These are phyloP conservation scores for Blastomyces silverae DNA, from an alignment of 2,329 filamentous ascomycete species.

Conservation along the genomic window DNA sequence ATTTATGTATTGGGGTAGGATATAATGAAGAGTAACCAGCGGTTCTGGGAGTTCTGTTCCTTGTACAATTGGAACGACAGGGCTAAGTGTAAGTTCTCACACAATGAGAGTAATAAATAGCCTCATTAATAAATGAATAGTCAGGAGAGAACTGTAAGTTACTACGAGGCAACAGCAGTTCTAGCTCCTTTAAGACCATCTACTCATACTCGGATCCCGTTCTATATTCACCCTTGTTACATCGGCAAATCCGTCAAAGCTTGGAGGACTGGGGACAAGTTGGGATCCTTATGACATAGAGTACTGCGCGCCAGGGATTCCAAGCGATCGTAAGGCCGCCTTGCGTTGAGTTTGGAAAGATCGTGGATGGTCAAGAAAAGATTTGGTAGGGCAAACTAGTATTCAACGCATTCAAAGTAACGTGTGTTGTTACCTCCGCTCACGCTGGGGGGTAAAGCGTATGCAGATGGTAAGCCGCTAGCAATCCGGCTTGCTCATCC, in stretches of 20 bases:
- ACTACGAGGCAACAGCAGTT: not conserved
- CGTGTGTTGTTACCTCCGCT: not conserved
- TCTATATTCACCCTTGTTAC: not conserved
- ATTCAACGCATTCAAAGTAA: not conserved
- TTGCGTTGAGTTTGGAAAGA: not conserved
- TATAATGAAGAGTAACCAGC: not conserved
- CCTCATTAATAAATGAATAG: not conserved
- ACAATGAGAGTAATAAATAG: not conserved
- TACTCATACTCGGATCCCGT: not conserved
- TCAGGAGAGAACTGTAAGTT: not conserved
- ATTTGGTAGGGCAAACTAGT: not conserved
- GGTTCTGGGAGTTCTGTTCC: not conserved
- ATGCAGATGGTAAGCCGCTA: not conserved
- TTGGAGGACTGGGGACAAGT: not conserved
- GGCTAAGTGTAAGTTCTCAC: not conserved
- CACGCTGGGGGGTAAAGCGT: not conserved
- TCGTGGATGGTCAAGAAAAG: not conserved
- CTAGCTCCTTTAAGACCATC: not conserved
- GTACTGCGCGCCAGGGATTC: not conserved
- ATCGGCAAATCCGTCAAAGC: not conserved
- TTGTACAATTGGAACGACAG: not conserved
- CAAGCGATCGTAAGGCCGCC: not conserved
- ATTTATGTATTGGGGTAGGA: not conserved
- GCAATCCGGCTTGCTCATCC: not conserved
- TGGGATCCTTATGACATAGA: not conserved